Base-by-base conservation (phyloP, 2,329 filamentous ascomycete genomes). In the Fusarium sp. region DNA sequence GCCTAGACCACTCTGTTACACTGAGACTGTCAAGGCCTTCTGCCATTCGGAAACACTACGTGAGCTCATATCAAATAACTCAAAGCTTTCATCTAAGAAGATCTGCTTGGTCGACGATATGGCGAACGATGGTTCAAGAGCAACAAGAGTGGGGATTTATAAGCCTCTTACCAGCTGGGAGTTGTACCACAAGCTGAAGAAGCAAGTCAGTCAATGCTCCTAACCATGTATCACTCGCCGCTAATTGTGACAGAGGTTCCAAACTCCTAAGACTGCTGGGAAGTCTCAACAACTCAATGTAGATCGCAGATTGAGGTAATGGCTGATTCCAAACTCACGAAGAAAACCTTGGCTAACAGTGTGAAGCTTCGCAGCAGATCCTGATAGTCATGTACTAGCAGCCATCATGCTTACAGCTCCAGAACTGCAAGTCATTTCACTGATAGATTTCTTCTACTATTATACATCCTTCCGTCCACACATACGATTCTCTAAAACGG, bases 311-410 rank as follows among this genome's bases (percentile, higher is more conserved):
- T 18, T 62, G 2, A 46, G 38, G 59, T 59, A 42, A 50, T 22
- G 15, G 4, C 1, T 6, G 12, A 0, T 2, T 6, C 1, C 15
- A 4, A 9, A 4, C 3, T 0, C 0, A 24, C 1, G 3, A 9
- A 14, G 7, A 1, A 9, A 6, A 0, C 3, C 18, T 0, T 1
- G 18, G 2, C 10, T 60, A 1, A 60, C 12, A 1, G 0, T 3
- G 0, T 10, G 5, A 20, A 59, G 44, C 5, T 62, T 59, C 1
- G 10, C 32, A 0, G 29, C 38, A 4, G 20, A 59, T 10, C 38
- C 45, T 5, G 38, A 59, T 18, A 2, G 29, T 1, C 22, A 59
- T 15, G 8, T 15, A 2, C 1, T 62, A 5, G 44, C 18, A 0
- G 44, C 38, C 0, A 0, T 62, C 0, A 62, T 51, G 38, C 6